These are phyloP conservation scores for Fusarium sarcochroum DNA, from an alignment of 2,329 filamentous ascomycete genomes.

Conservation along the genomic window DNA sequence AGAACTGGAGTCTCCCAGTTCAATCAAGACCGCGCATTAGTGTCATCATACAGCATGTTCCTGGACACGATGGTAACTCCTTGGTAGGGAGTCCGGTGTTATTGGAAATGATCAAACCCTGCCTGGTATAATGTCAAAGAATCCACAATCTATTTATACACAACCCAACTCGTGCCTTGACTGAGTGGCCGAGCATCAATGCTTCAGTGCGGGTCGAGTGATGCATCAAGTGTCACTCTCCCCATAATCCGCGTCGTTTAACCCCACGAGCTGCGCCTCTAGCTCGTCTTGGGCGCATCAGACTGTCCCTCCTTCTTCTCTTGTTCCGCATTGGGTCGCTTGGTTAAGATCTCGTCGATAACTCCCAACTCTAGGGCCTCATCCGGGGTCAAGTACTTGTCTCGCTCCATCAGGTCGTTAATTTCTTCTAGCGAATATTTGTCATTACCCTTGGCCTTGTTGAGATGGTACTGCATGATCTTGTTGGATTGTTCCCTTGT, in stretches of 20 bases:
- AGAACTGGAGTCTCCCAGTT: too few relatives aligned
- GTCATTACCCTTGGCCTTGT: slow-evolving; percentile 79
- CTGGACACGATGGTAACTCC: not conserved
- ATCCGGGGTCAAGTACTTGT: slow-evolving; percentile 91
- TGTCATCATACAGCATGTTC: too few relatives aligned
- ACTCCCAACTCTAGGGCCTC: slow-evolving; percentile 93
- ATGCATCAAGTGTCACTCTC: too few relatives aligned
- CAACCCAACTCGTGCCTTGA: not conserved
- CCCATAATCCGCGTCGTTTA: not conserved
- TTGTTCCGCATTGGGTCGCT: slow-evolving; percentile 64
- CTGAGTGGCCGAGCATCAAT: not conserved
- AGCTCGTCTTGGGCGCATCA: slow-evolving; percentile 31
- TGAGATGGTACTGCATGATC: slow-evolving; percentile 91
- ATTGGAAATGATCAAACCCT: not conserved
- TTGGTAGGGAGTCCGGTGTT: not conserved
- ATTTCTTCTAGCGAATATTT: slow-evolving; percentile 86
- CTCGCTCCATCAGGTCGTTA: slow-evolving; percentile 95
- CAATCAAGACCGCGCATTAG: too few relatives aligned
- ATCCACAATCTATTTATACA: slow-evolving; percentile 12
- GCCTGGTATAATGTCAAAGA: not conserved
- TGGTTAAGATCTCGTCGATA: slow-evolving; percentile 87
- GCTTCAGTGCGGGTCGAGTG: not conserved
- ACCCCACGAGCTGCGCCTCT: not conserved
- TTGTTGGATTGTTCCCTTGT: slow-evolving; percentile 88
- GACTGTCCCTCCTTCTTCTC: slow-evolving; percentile 43